Conservation (phyloP, 495 filamentous ascomycete genomes). For the Podospora tetraspora region DNA sequence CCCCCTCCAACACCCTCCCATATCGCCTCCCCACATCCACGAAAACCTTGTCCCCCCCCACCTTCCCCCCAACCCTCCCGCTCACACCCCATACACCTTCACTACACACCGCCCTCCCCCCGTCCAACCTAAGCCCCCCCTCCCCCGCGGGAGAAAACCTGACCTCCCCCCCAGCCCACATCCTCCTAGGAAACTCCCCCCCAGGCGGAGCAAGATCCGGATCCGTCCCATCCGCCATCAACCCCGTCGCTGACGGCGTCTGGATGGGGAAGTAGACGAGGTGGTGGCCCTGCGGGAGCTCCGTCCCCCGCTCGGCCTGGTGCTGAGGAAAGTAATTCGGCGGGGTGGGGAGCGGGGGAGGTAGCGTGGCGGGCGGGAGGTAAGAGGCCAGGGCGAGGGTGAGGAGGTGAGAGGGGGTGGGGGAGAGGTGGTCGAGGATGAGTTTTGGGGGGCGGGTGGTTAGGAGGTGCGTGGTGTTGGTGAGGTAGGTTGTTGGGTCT, state of each 20-base stretch:
- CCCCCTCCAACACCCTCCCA: neutral
- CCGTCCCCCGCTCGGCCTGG: too few species aligned
- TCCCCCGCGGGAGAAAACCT: slow-evolving; percentile 23
- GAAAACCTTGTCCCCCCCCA: slow-evolving; percentile 37
- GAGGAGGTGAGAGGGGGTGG: slow-evolving; percentile 60
- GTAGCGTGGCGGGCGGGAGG: slow-evolving; percentile 32
- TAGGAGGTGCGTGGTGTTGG: slow-evolving; percentile 14
- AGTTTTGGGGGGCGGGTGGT: slow-evolving; percentile 48
- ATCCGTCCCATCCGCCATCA: slow-evolving; percentile 70
- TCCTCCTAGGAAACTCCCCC: slow-evolving; percentile 33
- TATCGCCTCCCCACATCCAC: slow-evolving; percentile 39
- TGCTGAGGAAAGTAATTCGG: slow-evolving; percentile 21
- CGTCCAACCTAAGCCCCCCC: slow-evolving; percentile 39
- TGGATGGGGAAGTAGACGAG: slow-evolving; percentile 66
- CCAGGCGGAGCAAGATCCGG: slow-evolving; percentile 46
- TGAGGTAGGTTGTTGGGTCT: slow-evolving; percentile 9
- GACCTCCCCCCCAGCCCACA: slow-evolving; percentile 73
- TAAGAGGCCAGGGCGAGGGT: slow-evolving; percentile 56
- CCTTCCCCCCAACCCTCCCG: slow-evolving; percentile 34
- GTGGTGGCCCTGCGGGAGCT: slow-evolving; percentile 62
- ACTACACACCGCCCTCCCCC: slow-evolving; percentile 49
- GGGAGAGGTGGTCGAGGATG: slow-evolving; percentile 59
- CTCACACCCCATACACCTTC: slow-evolving; percentile 55
- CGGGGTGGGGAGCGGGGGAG: slow-evolving; percentile 1
- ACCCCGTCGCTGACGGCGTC: slow-evolving; percentile 34